Percentiles rank a stretch among this genome's conserved stretches.
Evolutionary conservation across 2,329 filamentous ascomycete species (phyloP).

Genomic region (Onygenales sp.): DNA sequence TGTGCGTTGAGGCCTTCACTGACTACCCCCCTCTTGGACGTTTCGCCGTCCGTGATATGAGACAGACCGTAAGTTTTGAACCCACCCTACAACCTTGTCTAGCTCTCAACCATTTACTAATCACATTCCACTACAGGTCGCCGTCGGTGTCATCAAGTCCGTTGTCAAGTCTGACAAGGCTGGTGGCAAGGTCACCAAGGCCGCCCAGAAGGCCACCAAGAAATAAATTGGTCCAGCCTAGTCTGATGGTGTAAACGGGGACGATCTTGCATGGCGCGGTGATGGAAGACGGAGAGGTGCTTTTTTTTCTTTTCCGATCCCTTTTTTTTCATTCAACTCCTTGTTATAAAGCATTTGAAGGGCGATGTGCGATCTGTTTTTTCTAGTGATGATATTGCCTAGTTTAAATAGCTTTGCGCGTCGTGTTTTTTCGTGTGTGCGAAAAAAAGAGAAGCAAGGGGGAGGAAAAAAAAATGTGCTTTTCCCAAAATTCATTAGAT

Average conservation of each 20-base stretch:
- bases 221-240: constrained; percentile 46
- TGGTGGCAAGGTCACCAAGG: constrained; percentile 52
- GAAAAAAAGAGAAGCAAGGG: too few species aligned
- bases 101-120: background rate
- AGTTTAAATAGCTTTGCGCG: too few species aligned
- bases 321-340: background rate
- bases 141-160: constrained; percentile 90
- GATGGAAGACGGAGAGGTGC: background rate
- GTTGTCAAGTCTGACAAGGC: constrained; percentile 56
- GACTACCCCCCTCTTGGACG: constrained; percentile 98
- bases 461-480: too few species aligned
- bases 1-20: constrained; percentile 99
- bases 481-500: background rate
- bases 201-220: constrained; percentile 61
- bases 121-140: constrained; percentile 39
- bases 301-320: background rate
- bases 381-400: background rate
- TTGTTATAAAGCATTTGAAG: constrained; percentile 1
- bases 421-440: background rate
- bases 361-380: background rate
- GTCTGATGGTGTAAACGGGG: background rate
- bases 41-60: constrained; percentile 99
- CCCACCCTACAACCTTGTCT: background rate
- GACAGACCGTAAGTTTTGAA: constrained; percentile 58
- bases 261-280: background rate